These are phyloP conservation scores for Annulohypoxylon moriforme DNA, from an alignment of 495 filamentous ascomycete species.

Conservation along the genomic window DNA sequence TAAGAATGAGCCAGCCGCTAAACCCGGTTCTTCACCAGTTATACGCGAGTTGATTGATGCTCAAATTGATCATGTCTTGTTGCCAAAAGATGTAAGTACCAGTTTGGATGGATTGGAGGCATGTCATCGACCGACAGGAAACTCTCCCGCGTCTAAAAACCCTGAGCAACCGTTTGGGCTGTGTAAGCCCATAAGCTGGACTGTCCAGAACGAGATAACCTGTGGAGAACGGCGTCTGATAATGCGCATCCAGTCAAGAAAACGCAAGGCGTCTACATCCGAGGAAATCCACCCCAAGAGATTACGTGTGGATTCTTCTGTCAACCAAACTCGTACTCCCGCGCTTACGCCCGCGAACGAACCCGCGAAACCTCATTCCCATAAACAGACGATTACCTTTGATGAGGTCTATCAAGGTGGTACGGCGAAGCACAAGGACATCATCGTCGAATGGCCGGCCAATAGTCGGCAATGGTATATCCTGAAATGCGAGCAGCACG, in stretches of 20 bases:
- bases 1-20: background rate
- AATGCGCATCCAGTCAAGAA: conserved; percentile 34
- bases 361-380: background rate
- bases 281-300: conserved; percentile 14
- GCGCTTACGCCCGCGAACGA: background rate
- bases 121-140: background rate
- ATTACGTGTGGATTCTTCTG: conserved; percentile 17
- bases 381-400: conserved; percentile 50
- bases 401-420: conserved; percentile 55
- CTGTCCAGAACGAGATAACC: conserved; percentile 12
- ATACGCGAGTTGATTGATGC: background rate
- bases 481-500: conserved; percentile 57
- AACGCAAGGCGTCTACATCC: conserved; percentile 16
- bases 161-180: background rate
- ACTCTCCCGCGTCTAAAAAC: background rate
- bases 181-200: conserved; percentile 28
- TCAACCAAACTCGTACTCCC: conserved; percentile 21
- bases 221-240: conserved; percentile 29
- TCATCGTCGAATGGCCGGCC: conserved; percentile 54
- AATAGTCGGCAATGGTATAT: conserved; percentile 52
- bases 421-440: conserved; percentile 52
- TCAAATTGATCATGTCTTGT: background rate
- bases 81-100: conserved; percentile 27
- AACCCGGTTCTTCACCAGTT: background rate
- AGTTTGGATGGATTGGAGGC: background rate